A percentile compares a stretch with the other conserved stretches of the same genome.
Conservation (phyloP, 192 early-diverging fungal species). For the Podila epicladia region DNA sequence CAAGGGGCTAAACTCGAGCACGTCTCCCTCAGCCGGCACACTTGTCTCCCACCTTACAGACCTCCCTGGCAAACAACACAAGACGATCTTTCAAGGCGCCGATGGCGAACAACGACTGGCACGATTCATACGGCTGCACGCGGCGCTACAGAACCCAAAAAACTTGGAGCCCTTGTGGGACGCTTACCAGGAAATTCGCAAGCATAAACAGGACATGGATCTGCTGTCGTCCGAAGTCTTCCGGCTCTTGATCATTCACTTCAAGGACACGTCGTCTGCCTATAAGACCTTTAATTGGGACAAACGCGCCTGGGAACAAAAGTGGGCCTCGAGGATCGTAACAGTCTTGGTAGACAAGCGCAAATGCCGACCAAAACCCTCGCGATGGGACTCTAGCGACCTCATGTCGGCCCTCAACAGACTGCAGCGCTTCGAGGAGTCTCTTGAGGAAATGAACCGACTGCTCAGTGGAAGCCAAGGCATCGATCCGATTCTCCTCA, state of each 20-base stretch:
- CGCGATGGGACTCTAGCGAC: conserved; percentile 37
- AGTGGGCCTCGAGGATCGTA: conserved; percentile 28
- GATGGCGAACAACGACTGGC: conserved; percentile 6
- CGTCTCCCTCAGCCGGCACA: neutral
- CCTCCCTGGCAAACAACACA: conserved; percentile 1
- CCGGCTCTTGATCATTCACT: conserved; percentile 21
- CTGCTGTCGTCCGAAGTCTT: conserved; percentile 13
- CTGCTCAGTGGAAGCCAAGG: neutral
- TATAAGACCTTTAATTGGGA: neutral
- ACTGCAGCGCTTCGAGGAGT: conserved; percentile 23
- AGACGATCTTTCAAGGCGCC: neutral
- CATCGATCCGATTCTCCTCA: conserved; percentile 36
- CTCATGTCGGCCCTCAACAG: conserved; percentile 37
- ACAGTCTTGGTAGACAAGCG: conserved; percentile 39
- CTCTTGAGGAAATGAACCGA: conserved; percentile 21
- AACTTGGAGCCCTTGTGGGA: conserved; percentile 25
- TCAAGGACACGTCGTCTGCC: conserved; percentile 16
- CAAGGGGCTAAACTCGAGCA: neutral
- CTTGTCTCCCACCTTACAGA: conserved; percentile 19
- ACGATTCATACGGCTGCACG: conserved; percentile 13
- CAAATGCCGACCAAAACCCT: neutral
- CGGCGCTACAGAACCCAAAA: conserved; percentile 18
- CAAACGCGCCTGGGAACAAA: neutral
- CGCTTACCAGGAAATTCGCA: conserved; percentile 27
- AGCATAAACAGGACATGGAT: neutral